phyloP scores from a whole-genome alignment of 225 moss, liverwort and hornwort genomes.

The Polytrichum formosum region DNA sequence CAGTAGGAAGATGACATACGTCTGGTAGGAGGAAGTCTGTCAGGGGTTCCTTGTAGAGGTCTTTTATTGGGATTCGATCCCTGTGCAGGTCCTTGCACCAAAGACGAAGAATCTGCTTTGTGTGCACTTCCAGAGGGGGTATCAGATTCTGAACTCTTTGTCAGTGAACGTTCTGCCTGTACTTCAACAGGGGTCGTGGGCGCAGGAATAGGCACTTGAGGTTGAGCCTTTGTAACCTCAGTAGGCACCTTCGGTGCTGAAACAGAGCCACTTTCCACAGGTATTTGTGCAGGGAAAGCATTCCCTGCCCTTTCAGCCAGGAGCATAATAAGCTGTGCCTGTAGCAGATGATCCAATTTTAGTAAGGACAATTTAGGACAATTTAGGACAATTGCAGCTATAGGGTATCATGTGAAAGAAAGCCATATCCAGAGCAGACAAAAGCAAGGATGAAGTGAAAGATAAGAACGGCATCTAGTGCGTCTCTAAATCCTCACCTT shows the following conservation, averaged over 20 bases:
- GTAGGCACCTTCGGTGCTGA: constrained; percentile 5
- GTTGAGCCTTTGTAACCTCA: background rate
- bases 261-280: constrained; percentile 12
- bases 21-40: background rate
- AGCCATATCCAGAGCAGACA: background rate
- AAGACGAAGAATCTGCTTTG: constrained; percentile 5
- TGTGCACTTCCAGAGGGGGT: constrained; percentile 5
- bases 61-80: background rate
- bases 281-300: background rate
- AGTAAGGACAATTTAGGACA: background rate
- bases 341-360: background rate
- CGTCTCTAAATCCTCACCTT: constrained; percentile 28
- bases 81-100: constrained; percentile 13
- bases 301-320: constrained; percentile 39
- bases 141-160: background rate
- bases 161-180: constrained; percentile 4
- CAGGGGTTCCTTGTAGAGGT: background rate
- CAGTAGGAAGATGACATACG: constrained; percentile 18
- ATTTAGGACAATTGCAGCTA: background rate
- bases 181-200: constrained; percentile 1
- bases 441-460: background rate
- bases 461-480: too few relatives aligned
- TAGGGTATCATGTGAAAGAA: background rate
- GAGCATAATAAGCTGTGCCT: constrained; percentile 55
- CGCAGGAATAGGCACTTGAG: constrained; percentile 2